Base-by-base conservation (phyloP, 164 flowering plant genomes). In the Aristolochia contorta region DNA sequence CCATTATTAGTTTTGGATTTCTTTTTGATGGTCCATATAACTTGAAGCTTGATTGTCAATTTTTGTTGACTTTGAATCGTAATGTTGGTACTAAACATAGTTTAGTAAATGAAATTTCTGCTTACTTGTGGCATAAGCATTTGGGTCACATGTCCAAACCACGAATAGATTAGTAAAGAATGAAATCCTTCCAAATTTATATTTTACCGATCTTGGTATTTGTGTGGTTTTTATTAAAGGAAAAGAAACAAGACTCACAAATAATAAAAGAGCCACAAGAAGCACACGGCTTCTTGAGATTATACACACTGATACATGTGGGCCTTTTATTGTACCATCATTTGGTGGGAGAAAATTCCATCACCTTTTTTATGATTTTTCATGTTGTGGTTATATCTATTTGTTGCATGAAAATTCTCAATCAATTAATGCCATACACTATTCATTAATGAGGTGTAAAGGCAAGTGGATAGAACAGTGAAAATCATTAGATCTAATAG, bases 81-180 rank as follows among this genome's bases (percentile, higher is more conserved):
- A 71, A 59, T 63, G 48, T 56, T 63, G 63, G 71, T 15, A 49
- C 43, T 14, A 71, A 71, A 60, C n/a, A n/a, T n/a, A n/a, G n/a
- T n/a, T n/a, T n/a, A n/a, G n/a, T n/a, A 12, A 56, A 46, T 56
- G 68, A 71, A 20, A 47, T 14, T 16, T 74, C 60, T 16, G 23
- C 52, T 16, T 18, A 10, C 21, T n/a, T n/a, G n/a, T n/a, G n/a
- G n/a, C n/a, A n/a, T n/a, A n/a, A n/a, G n/a, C n/a, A n/a, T n/a
- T n/a, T 71, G 53, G 67, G 71, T 1, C 73, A 71, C 48, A 64
- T 71, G 1, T 71, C 57, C 30, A 55, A n/a, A n/a, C n/a, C n/a
- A n/a, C n/a, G n/a, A n/a, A n/a, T n/a, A n/a, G n/a, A 58, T 62
- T 61, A 5, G 66, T 67, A 13, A 63, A 60, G 9, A 25, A 67